phyloP scores from a whole-genome alignment of 1,139 yeast genomes.

The Diutina rugosa region DNA sequence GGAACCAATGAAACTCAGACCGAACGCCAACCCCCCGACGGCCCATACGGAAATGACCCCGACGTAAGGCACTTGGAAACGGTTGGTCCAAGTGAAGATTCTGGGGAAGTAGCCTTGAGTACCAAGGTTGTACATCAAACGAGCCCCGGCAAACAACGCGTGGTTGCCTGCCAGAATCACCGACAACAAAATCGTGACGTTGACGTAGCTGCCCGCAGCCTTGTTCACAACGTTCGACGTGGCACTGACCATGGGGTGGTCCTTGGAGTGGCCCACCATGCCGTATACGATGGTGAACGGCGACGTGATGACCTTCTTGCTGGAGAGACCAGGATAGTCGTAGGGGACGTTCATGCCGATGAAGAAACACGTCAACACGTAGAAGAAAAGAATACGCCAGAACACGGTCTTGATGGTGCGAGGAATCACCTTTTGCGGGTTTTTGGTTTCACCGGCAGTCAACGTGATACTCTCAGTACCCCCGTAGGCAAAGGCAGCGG shows the following conservation, averaged over 20 bases:
- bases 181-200: constrained; percentile 30
- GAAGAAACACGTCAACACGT: constrained; percentile 8
- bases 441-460: constrained; percentile 27
- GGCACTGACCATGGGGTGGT: background rate
- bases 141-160: constrained; percentile 30
- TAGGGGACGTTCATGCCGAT: constrained; percentile 10
- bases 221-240: constrained; percentile 12
- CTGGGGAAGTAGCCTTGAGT: constrained; percentile 28
- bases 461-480: background rate
- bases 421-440: constrained; percentile 31
- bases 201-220: constrained; percentile 31
- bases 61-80: constrained; percentile 25
- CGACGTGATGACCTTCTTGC: constrained; percentile 36
- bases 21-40: constrained; percentile 21
- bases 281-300: constrained; percentile 57
- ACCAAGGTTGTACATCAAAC: constrained; percentile 28
- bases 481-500: constrained; percentile 2
- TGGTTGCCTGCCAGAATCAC: constrained; percentile 35
- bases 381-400: constrained; percentile 11
- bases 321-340: constrained; percentile 13
- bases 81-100: constrained; percentile 19
- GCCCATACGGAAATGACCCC: constrained; percentile 29
- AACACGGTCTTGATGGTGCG: constrained; percentile 13
- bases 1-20: constrained; percentile 29
- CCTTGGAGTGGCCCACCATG: constrained; percentile 20